Evolutionary conservation across 495 filamentous ascomycete genomes (phyloP), one percentile per base, ranked within the genome.

Genomic region (Elaphomyces granulatus): DNA sequence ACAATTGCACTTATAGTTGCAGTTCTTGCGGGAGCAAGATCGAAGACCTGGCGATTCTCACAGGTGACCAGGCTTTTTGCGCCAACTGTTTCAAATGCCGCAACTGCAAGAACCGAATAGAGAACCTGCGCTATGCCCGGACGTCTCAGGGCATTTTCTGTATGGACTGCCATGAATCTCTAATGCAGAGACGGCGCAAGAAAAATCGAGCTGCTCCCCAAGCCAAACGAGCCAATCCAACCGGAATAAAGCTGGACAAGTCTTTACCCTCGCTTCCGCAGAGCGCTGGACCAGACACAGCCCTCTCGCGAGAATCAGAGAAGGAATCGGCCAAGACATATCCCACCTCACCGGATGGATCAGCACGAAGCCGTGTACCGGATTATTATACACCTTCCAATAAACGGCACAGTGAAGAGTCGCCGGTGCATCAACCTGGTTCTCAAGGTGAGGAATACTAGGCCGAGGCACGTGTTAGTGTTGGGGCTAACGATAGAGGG

Each of bases 91-190:
- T 99, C 61, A 75, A 85, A 51, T 99, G 92, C 58, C 72, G 92
- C 45, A 99, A 96, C 56, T 99, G 92, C 71, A 99, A 96, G 61
- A 72, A 79, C 53, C 92, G 94, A 64, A 99, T 99, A 34, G 92
- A 99, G 57, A 99, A 99, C 55, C 67, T 99, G 38, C 82, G 92
- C 51, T 99, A 99, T 71, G 92, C 92, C 15, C 73, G 90, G 42
- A 99, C 92, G 0, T 95, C 92, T 8, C 90, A 95, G 56, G 92
- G 92, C 28, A 99, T 96, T 37, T 96, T 99, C 56, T 99, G 92
- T 68, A 99, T 99, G 92, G 87, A 80, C 53, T 99, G 92, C 54
- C 92, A 99, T 54, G 92, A 99, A 54, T 87, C 84, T n/a, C 61
- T 99, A 20, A 99, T 99, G 92, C 86, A 90, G 34, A 70, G 92